Base-by-base conservation (phyloP, 345 rosid genomes). In the Gossypium turneri region DNA sequence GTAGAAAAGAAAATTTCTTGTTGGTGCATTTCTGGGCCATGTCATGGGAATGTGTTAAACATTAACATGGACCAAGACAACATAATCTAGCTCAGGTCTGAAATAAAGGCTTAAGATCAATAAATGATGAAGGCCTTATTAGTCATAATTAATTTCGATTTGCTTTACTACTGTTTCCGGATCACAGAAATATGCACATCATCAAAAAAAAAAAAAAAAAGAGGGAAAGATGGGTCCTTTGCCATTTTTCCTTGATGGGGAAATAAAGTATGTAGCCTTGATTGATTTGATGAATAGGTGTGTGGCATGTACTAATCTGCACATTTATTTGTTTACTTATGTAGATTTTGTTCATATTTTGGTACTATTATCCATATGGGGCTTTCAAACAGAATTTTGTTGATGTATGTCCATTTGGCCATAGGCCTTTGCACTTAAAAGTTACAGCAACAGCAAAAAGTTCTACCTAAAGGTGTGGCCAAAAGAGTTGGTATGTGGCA, bases 401-500 rank as follows among this genome's bases (percentile, higher is more conserved):
- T 41, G 50, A 45, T 45, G 24, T 17, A 29, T 1, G 2, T n/a
- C 20, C 6, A 9, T 41, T 12, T 25, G 65, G 3, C 69, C 25
- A 4, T 19, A 16, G 17, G 4, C 20, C 9, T n/a, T 56, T 56
- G 12, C 12, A 34, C 6, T 34, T 34, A 34, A 0, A 0, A 34
- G 41, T 34, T 34, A 34, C 7, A 5, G 41, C 41, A 34, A 34
- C 41, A 5, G 5, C 41, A 34, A 5, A 34, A 34, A 34, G 7
- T 7, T 20, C 5, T 47, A 85, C 98, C 97, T 89, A 84, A 94
- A 94, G 45, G 87, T 86, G 63, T 88, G 94, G 74, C 97, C 98
- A 81, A 90, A 94, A 9, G 98, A 83, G 75, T 94, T 94, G 60
- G 88, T 81, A 0, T 81, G 61, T 45, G 95, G 90, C 84, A 84